Evolutionary conservation across 345 rosid species (phyloP).

Genomic region (Lumnitzera racemosa): DNA sequence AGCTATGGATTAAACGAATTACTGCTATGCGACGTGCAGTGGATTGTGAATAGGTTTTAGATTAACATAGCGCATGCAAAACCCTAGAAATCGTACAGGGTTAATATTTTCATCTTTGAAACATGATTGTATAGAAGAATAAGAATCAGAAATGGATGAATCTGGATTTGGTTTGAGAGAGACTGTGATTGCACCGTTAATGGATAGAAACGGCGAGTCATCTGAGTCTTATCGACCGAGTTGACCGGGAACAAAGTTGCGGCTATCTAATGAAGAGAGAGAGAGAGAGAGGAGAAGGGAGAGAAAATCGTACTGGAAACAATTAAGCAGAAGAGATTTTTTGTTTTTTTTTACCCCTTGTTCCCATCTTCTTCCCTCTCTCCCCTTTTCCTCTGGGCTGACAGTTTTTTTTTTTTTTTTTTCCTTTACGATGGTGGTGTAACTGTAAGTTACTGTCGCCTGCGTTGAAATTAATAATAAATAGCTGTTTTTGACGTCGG

Average conservation of each 20-base stretch:
- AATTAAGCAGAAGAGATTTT: too few relatives aligned
- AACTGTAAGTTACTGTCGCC: too few relatives aligned
- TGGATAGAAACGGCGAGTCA: not conserved
- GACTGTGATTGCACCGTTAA: not conserved
- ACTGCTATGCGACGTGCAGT: not conserved
- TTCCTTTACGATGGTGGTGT: too few relatives aligned
- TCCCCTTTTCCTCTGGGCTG: too few relatives aligned
- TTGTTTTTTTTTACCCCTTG: too few relatives aligned
- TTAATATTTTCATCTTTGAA: too few relatives aligned
- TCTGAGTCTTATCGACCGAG: conserved; percentile 2
- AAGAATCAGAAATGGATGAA: not conserved
- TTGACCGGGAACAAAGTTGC: conserved; percentile 3
- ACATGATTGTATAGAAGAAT: not conserved
- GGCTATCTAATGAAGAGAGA: not conserved
- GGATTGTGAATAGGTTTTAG: not conserved
- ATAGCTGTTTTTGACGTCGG: too few relatives aligned
- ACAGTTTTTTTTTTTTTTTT: too few relatives aligned
- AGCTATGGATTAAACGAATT: not conserved
- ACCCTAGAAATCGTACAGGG: too few relatives aligned
- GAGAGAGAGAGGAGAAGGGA: not conserved
- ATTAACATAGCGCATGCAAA: too few relatives aligned
- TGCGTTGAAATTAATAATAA: too few relatives aligned
- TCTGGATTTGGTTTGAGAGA: not conserved
- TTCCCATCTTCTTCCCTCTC: too few relatives aligned
- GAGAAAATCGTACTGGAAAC: not conserved